Percentiles rank a stretch among this genome's conserved stretches.
Evolutionary conservation across 2,329 filamentous ascomycete species (phyloP).

Genomic region (Colletotrichum sp.): DNA sequence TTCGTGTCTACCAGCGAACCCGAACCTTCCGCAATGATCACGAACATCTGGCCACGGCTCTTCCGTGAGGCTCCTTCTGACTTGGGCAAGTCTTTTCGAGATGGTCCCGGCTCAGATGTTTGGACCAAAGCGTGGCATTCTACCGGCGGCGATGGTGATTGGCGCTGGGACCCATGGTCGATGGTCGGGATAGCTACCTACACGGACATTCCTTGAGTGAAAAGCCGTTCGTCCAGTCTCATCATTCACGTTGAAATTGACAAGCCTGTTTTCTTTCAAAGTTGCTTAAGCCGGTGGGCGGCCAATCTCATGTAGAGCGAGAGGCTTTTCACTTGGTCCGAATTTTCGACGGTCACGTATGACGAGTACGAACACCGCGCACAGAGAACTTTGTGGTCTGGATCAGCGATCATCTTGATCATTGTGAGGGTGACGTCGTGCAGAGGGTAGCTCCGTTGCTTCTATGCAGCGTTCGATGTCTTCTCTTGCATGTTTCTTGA

Average conservation of each 20-base stretch:
- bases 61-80: neutral
- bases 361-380: neutral
- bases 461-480: slow-evolving; percentile 8
- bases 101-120: neutral
- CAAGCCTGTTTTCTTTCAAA: neutral
- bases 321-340: neutral
- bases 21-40: neutral
- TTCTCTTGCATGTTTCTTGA: neutral
- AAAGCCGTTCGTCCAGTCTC: slow-evolving; percentile 7
- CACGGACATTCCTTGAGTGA: neutral
- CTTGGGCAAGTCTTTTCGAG: neutral
- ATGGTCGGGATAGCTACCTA: neutral
- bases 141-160: neutral
- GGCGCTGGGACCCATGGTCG: neutral
- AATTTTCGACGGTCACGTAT: neutral
- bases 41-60: neutral
- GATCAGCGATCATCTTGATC: neutral
- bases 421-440: neutral
- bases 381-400: neutral
- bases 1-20: neutral
- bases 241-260: neutral
- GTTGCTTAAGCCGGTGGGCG: neutral
- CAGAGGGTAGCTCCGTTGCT: neutral
- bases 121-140: neutral
- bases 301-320: neutral